These are phyloP conservation scores for Dactylellina cionopaga DNA, from an alignment of 2,329 filamentous ascomycete genomes.

Conservation along the genomic window DNA sequence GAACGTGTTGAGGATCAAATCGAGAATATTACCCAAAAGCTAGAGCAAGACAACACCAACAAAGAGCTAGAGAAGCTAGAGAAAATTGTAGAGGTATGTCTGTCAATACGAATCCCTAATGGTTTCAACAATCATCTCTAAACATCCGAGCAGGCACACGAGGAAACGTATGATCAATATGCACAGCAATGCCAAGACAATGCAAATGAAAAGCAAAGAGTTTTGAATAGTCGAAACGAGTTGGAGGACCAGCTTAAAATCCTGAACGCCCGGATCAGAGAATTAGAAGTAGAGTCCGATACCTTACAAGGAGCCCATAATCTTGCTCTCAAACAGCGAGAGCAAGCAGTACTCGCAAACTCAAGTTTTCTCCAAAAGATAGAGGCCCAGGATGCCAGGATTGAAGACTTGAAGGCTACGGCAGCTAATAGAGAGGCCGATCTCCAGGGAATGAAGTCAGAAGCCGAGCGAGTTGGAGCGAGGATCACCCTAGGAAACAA, in stretches of 20 bases:
- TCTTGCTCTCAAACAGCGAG: constrained; percentile 69
- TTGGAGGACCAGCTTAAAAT: constrained; percentile 60
- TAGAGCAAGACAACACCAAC: constrained; percentile 70
- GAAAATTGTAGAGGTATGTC: constrained; percentile 6
- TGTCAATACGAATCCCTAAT: background rate
- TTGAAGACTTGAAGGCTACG: background rate
- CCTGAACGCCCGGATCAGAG: constrained; percentile 65
- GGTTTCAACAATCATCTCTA: background rate
- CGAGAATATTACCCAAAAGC: constrained; percentile 72
- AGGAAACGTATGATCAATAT: constrained; percentile 22
- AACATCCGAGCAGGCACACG: background rate
- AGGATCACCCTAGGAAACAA: constrained; percentile 58
- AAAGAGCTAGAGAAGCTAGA: constrained; percentile 71
- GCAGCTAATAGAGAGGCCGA: constrained; percentile 1
- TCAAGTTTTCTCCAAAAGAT: constrained; percentile 19
- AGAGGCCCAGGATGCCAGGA: constrained; percentile 1
- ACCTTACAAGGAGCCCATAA: constrained; percentile 65
- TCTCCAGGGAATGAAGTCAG: background rate
- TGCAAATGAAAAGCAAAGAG: constrained; percentile 13
- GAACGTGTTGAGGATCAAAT: constrained; percentile 69
- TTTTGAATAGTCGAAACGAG: constrained; percentile 57
- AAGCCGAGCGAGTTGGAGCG: constrained; percentile 17
- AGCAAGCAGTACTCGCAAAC: constrained; percentile 63
- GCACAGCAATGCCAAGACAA: constrained; percentile 26
- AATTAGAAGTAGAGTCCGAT: constrained; percentile 68